These are phyloP conservation scores for Cymbopogon flexuosus DNA, from an alignment of 202 grass and related monocot genomes.

Conservation along the genomic window DNA sequence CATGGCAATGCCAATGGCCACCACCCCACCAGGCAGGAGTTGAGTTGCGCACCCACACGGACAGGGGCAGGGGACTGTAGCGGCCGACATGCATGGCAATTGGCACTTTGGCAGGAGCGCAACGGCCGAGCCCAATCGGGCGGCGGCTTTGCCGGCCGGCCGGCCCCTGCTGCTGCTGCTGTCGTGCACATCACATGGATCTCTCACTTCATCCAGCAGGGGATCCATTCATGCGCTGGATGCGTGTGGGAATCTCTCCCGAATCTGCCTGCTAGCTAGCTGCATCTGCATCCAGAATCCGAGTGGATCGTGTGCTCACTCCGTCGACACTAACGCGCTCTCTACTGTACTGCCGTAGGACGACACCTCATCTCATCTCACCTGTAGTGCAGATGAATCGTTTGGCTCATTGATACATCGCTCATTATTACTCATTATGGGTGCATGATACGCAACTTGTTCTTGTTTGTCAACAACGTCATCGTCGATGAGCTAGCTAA, in stretches of 20 bases:
- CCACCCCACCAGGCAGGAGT: background rate
- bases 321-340: too few relatives aligned
- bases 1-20: too few relatives aligned
- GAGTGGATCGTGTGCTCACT: background rate
- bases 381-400: too few relatives aligned
- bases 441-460: too few relatives aligned
- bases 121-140: background rate
- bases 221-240: background rate
- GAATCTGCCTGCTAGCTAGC: too few relatives aligned
- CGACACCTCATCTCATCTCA: too few relatives aligned
- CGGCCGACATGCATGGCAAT: background rate
- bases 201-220: background rate
- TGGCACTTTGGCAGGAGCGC: background rate
- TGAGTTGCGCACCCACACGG: background rate
- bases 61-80: background rate
- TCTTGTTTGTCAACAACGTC: too few relatives aligned
- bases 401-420: too few relatives aligned
- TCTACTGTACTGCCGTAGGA: too few relatives aligned
- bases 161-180: background rate
- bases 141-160: background rate
- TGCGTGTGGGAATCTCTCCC: background rate
- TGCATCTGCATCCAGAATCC: background rate
- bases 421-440: too few relatives aligned
- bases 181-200: background rate
- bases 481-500: too few relatives aligned